phyloP scores from a whole-genome alignment of 1,284 basidiomycete species.

The Phenoliferia sp. region DNA sequence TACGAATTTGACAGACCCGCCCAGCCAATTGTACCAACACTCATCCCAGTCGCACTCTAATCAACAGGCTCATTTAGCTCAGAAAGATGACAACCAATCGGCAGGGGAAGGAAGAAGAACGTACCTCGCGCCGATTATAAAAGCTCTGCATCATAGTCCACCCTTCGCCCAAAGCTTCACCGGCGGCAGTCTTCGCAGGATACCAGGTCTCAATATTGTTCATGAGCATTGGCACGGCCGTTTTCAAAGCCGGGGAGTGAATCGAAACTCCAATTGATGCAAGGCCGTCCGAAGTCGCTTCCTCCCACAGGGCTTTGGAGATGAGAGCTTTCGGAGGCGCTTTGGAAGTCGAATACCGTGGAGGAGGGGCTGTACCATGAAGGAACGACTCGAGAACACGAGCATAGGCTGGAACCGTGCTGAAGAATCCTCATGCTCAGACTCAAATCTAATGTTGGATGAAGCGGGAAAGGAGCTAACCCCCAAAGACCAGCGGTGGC shows the following conservation, averaged over 20 bases:
- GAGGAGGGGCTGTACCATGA: not conserved
- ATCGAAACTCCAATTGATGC: not conserved
- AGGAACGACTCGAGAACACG: not conserved
- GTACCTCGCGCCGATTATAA: not conserved
- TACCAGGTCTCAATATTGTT: not conserved
- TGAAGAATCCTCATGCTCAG: not conserved
- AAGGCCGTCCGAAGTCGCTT: not conserved
- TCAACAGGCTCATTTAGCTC: not conserved
- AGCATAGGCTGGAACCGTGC: not conserved
- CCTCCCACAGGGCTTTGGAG: not conserved
- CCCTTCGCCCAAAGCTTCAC: not conserved
- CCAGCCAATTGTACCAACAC: not conserved
- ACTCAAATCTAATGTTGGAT: not conserved
- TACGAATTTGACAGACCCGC: slow-evolving; percentile 1
- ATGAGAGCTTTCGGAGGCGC: not conserved
- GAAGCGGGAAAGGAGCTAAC: not conserved
- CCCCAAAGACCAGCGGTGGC: slow-evolving; percentile 7
- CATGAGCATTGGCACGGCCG: not conserved
- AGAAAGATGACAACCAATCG: too few species aligned
- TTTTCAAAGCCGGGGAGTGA: not conserved
- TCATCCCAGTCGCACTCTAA: not conserved
- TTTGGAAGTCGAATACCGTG: not conserved
- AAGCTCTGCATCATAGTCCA: not conserved
- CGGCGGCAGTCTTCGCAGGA: not conserved
- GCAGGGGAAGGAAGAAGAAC: not conserved